Evolutionary conservation across 257 asterid genomes (phyloP).

Genomic region (Solanum dulcamara): DNA sequence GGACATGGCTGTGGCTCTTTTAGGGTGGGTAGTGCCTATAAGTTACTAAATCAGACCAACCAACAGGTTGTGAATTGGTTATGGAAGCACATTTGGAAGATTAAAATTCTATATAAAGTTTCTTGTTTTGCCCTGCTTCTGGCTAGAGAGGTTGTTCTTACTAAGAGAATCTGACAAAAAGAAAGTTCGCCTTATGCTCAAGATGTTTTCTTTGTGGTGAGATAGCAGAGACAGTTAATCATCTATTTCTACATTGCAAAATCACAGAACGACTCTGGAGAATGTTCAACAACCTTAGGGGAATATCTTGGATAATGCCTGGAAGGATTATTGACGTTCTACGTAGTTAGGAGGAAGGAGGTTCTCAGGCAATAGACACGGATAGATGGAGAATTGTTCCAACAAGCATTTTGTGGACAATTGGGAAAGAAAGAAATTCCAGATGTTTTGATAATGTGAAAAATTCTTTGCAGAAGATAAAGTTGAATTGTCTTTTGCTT

Average conservation of each 20-base stretch:
- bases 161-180: not conserved
- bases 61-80: not conserved
- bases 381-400: not conserved
- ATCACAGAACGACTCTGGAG: not conserved
- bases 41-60: not conserved
- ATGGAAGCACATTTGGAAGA: not conserved
- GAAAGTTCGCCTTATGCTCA: not conserved
- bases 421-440: not conserved
- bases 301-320: not conserved
- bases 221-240: not conserved
- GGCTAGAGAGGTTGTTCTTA: not conserved
- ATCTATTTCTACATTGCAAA: not conserved
- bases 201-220: not conserved
- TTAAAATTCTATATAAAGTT: not conserved
- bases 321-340: not conserved
- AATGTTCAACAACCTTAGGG: not conserved
- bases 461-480: not conserved
- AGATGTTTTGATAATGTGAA: not conserved
- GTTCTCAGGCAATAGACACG: not conserved
- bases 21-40: not conserved
- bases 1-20: not conserved
- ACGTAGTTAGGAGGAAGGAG: not conserved
- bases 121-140: not conserved
- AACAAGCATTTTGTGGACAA: not conserved
- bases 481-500: not conserved